Conservation (phyloP, 768 basidiomycete genomes). For the Lactifluus subvellereus region DNA sequence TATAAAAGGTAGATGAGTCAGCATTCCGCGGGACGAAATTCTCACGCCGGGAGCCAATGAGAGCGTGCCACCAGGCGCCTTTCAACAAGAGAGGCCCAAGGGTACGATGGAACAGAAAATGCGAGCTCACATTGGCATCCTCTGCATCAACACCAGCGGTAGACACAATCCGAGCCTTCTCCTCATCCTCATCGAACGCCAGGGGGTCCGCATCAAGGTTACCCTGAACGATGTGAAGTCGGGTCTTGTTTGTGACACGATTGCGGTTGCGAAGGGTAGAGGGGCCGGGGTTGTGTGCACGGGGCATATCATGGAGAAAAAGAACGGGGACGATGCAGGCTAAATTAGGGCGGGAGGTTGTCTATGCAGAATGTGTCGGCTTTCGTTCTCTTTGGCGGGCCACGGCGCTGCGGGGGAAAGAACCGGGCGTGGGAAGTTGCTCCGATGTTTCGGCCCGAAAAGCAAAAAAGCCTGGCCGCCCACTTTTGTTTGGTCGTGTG, state of each 20-base stretch:
- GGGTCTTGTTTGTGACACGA: conserved; percentile 89
- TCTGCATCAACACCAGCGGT: conserved; percentile 89
- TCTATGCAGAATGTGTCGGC: conserved; percentile 22
- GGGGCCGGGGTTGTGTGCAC: conserved; percentile 68
- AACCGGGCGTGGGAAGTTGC: conserved; percentile 25
- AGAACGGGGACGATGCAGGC: conserved; percentile 30
- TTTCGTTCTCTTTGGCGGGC: conserved; percentile 25
- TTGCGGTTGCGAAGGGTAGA: conserved; percentile 82
- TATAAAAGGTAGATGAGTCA: conserved; percentile 41
- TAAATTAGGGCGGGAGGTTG: conserved; percentile 24
- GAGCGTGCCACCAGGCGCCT: conserved; percentile 37
- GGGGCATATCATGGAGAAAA: conserved; percentile 82
- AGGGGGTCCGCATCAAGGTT: conserved; percentile 75
- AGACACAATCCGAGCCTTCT: conserved; percentile 72
- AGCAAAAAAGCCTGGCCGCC: conserved; percentile 21
- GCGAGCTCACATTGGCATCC: conserved; percentile 78
- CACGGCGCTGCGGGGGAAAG: conserved; percentile 26
- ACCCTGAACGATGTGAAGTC: conserved; percentile 78
- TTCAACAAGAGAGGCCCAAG: conserved; percentile 41
- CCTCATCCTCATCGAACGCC: conserved; percentile 80
- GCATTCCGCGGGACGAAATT: conserved; percentile 46
- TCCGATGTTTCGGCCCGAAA: conserved; percentile 22
- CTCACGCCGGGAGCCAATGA: conserved; percentile 45
- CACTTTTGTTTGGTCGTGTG: conserved; percentile 21
- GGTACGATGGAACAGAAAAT: conserved; percentile 33